Evolutionary conservation across 176 grass and related monocot species (phyloP), one percentile per base, ranked within the genome.

Genomic region (Aegilops tauschii): DNA sequence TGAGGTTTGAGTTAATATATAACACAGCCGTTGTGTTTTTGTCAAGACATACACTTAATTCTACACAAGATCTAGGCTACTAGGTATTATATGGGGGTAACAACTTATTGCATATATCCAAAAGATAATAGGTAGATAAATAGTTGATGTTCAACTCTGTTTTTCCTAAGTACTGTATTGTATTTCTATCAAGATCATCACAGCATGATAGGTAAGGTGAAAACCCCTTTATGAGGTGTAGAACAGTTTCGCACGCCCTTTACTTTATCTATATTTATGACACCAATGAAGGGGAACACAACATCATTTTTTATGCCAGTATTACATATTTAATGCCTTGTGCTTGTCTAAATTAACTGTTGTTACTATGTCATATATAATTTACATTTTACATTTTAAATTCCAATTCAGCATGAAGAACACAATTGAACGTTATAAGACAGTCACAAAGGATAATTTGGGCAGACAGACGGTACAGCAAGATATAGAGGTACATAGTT

Each of bases 391-490:
- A 32, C 36, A 54, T 54, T 39, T 83, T 39, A 25, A 35, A 47
- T 74, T 74, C 62, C 17, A 39, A 66, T 77, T 80, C 85, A 95
- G 93, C 80, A 82, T 90, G 79, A 87, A 76, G 32, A 88, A 88
- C 86, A 95, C 90, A 81, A 83, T 95, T 61, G 90, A 90, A 56
- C 93, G 93, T 9, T 95, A 95, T 80, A 90, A 20, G 70, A 86
- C 73, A 31, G 61, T 86, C 34, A 61, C 88, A 80, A 95, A 95
- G 64, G 85, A 88, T 65, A 86, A 92, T 61, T 64, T 77, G 65
- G 84, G 47, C 66, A 90, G 23, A 69, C 89, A 69, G 72, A 82
- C 63, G 42, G 85, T 34, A 81, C 85, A 90, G 3, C 90, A 95
- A 64, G 84, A 91, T 82, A 85, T 79, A 78, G 83, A 94, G 92